Conservation (phyloP, 225 moss, liverwort and hornwort genomes). For the Pseudisothecium myosuroides region DNA sequence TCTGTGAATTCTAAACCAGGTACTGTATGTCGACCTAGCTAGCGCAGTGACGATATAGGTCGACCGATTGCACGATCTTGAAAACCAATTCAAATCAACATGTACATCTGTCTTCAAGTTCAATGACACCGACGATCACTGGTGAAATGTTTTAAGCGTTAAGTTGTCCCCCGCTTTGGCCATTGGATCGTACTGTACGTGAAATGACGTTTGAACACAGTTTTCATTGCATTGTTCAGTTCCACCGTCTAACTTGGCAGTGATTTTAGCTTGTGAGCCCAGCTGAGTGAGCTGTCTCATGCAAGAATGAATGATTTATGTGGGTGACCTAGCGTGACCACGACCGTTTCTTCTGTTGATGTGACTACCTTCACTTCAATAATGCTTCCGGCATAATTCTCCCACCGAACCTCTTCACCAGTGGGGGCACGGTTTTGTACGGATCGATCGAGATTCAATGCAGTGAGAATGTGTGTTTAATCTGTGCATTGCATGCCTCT, state of each 20-base stretch:
- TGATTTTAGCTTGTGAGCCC: not conserved
- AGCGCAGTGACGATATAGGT: not conserved
- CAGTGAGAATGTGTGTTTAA: not conserved
- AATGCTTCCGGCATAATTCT: not conserved
- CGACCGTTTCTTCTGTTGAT: not conserved
- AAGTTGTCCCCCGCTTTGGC: not conserved
- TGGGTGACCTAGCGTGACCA: not conserved
- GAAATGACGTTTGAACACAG: not conserved
- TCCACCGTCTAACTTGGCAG: not conserved
- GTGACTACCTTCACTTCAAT: not conserved
- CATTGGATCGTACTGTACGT: not conserved
- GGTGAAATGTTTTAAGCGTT: not conserved
- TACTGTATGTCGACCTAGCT: not conserved
- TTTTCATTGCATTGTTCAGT: not conserved
- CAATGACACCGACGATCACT: not conserved
- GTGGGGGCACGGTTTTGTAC: not conserved
- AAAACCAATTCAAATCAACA: not conserved
- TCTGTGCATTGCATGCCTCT: too few relatives aligned
- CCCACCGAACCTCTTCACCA: not conserved
- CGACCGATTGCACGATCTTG: not conserved
- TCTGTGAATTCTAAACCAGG: not conserved
- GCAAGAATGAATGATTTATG: not conserved
- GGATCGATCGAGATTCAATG: not conserved
- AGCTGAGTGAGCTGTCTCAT: not conserved
- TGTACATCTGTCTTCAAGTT: not conserved